Base-by-base conservation (phyloP, 495 filamentous ascomycete species). In the Xylaria venustula region DNA sequence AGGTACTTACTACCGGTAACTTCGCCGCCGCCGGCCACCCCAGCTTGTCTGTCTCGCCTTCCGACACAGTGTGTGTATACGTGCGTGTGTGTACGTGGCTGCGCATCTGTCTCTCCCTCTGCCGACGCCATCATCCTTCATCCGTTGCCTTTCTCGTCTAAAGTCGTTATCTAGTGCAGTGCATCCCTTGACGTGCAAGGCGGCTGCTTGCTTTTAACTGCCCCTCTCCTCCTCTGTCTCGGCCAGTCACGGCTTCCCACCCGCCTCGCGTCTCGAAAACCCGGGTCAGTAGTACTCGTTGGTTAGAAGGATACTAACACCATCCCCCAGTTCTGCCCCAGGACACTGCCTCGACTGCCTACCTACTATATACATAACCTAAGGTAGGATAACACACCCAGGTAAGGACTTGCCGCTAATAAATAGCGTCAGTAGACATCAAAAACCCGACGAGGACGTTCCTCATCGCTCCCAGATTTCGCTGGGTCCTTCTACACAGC, bases 341-440 rank as follows among this genome's bases (percentile, higher is more conserved):
- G n/a, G n/a, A n/a, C n/a, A n/a, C n/a, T n/a, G n/a, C n/a, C n/a
- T n/a, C n/a, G n/a, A n/a, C n/a, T n/a, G n/a, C n/a, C n/a, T n/a
- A n/a, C n/a, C n/a, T n/a, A n/a, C n/a, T n/a, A n/a, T n/a, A n/a
- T n/a, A n/a, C n/a, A n/a, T n/a, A n/a, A n/a, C n/a, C n/a, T n/a
- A n/a, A n/a, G n/a, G n/a, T 40, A 15, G 7, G 19, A 14, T 45
- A 55, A 37, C 37, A 20, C 6, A 25, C 12, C 15, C 23, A 45
- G 53, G 26, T 15, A 30, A 55, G 40, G 25, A 45, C 40, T 22
- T 45, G 32, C 53, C 53, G 14, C 53, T 45, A 45, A 41, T 54
- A 41, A 54, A 54, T 54, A 54, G 36, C 23, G 51, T 15, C 51
- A 15, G 26, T 36, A 26, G 30, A 42, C 36, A 42, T 22, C 51